Percentiles rank a stretch among this genome's conserved stretches.
Evolutionary conservation across 129 eudicot genomes (phyloP).

Genomic region (Pseudognaphalium luteoalbum): DNA sequence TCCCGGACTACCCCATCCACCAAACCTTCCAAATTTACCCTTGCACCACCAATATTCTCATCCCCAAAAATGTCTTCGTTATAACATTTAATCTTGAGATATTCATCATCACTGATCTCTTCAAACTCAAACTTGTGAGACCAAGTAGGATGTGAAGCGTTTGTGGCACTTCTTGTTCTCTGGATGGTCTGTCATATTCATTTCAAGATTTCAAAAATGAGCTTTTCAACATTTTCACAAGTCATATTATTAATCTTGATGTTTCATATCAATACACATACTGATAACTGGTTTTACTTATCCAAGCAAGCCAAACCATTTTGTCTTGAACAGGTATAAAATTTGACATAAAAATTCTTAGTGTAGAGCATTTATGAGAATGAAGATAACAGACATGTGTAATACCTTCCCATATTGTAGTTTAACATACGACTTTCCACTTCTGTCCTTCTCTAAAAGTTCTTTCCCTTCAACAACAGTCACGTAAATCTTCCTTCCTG

Average conservation of each 20-base stretch:
- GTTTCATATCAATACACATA: no score
- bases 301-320: background rate
- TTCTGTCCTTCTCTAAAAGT: constrained; percentile 64
- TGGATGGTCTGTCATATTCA: constrained; percentile 46
- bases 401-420: constrained; percentile 94
- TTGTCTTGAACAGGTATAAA: background rate
- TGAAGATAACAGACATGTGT: background rate
- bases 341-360: background rate
- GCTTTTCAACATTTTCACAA: background rate
- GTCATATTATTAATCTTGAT: background rate
- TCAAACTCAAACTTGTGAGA: constrained; percentile 90
- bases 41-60: constrained; percentile 91
- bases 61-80: constrained; percentile 75
- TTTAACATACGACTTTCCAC: constrained; percentile 74
- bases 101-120: constrained; percentile 81
- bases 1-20: constrained; percentile 76
- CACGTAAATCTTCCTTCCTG: constrained; percentile 80
- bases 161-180: constrained; percentile 59
- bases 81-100: constrained; percentile 72
- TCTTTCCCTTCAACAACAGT: constrained; percentile 87
- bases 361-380: background rate
- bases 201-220: background rate
- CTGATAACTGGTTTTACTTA: background rate
- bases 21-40: constrained; percentile 90
- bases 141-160: constrained; percentile 68